These are phyloP conservation scores for Camellia lanceoleosa DNA, from an alignment of 148 eudicot genomes.

Conservation along the genomic window DNA sequence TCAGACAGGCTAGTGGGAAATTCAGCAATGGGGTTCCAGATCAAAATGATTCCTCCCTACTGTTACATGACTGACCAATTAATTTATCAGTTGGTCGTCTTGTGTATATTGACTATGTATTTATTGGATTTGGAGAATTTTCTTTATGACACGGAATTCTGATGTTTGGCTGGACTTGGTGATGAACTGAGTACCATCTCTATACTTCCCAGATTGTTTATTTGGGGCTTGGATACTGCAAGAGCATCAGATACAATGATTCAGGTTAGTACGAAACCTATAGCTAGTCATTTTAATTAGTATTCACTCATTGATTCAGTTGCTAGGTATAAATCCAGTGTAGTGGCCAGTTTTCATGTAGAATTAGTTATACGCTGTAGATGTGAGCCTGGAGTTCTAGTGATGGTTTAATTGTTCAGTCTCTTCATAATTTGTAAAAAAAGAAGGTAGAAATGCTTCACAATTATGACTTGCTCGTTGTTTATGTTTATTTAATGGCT, in stretches of 20 bases:
- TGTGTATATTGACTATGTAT: not conserved
- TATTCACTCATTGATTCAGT: conserved; percentile 9
- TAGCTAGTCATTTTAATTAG: not conserved
- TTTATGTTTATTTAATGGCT: not conserved
- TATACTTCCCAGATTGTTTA: not conserved
- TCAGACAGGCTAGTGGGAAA: conserved; percentile 24
- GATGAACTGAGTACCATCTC: not conserved
- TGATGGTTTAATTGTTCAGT: conserved; percentile 1
- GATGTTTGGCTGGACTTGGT: conserved; percentile 5
- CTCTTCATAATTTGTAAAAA: not conserved
- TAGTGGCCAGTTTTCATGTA: not conserved
- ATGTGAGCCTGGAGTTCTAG: not conserved
- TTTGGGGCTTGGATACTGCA: not conserved
- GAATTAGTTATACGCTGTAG: not conserved
- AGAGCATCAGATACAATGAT: not conserved
- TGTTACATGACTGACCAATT: conserved; percentile 10
- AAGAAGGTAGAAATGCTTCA: not conserved
- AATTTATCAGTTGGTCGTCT: not conserved
- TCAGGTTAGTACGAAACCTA: not conserved
- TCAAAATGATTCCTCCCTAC: conserved; percentile 21
- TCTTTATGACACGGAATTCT: conserved; percentile 5
- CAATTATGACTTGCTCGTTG: not conserved
- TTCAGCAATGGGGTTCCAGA: conserved; percentile 25
- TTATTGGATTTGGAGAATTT: not conserved
- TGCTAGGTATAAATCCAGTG: conserved; percentile 1